Evolutionary conservation across 2,329 filamentous ascomycete species (phyloP).

Genomic region (Trichoderma gracile): DNA sequence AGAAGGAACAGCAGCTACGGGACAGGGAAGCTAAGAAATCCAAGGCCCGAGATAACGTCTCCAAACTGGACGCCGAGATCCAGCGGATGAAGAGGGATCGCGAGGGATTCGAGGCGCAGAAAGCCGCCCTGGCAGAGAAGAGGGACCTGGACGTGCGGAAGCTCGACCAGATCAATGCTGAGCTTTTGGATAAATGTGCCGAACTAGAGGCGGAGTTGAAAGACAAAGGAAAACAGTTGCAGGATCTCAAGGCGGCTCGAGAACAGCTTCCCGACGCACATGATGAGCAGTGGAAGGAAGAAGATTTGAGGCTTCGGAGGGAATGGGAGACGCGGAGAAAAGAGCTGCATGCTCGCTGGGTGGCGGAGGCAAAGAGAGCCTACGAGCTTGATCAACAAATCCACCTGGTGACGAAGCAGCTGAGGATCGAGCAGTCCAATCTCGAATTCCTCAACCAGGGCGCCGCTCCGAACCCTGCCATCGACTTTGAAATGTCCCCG

Average conservation of each 20-base stretch:
- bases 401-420: constrained; percentile 49
- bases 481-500: constrained; percentile 50
- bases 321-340: constrained; percentile 58
- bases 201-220: constrained; percentile 72
- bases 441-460: constrained; percentile 43
- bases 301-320: constrained; percentile 53
- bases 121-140: constrained; percentile 51
- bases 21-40: constrained; percentile 68
- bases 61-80: constrained; percentile 66
- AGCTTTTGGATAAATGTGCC: constrained; percentile 64
- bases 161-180: constrained; percentile 56
- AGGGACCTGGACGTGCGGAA: constrained; percentile 54
- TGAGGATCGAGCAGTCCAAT: constrained; percentile 47
- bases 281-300: constrained; percentile 57
- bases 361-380: constrained; percentile 49
- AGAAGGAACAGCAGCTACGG: constrained; percentile 71
- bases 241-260: constrained; percentile 69
- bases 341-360: constrained; percentile 53
- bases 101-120: constrained; percentile 56
- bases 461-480: constrained; percentile 40
- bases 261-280: constrained; percentile 64
- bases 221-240: constrained; percentile 66
- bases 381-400: constrained; percentile 51
- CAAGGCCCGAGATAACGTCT: constrained; percentile 69
- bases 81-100: constrained; percentile 60